Evolutionary conservation across 768 basidiomycete species (phyloP).

Genomic region (Suillus luteus): DNA sequence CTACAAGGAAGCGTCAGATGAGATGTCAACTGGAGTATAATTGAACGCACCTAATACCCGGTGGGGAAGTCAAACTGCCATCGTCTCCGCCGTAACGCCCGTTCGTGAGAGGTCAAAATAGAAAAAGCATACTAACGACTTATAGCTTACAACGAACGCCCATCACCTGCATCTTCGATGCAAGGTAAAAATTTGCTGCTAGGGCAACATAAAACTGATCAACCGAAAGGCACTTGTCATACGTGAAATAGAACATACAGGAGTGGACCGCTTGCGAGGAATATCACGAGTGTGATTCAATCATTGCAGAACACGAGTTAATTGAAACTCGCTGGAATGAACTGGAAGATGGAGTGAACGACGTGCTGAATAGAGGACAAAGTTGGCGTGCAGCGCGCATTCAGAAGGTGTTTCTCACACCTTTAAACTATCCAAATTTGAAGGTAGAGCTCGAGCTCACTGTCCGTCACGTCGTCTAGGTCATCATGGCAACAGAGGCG

Average conservation of each 20-base stretch:
- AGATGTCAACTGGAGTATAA: neutral
- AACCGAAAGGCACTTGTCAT: neutral
- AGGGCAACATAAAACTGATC: neutral
- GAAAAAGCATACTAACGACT: no score
- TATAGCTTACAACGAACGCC: neutral
- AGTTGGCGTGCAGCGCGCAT: neutral
- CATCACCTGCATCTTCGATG: neutral
- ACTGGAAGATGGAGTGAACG: no score
- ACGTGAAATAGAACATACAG: neutral
- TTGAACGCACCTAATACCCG: neutral
- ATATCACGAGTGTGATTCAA: neutral
- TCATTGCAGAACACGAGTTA: neutral
- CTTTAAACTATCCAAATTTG: no score
- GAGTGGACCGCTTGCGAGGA: no score
- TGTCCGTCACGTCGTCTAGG: neutral
- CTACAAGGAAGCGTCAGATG: neutral
- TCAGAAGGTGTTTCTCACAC: neutral
- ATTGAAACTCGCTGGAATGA: neutral
- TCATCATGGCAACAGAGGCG: slow-evolving; percentile 47
- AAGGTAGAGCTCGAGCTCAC: neutral
- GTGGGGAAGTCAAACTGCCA: neutral
- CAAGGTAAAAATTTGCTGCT: neutral
- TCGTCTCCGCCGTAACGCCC: neutral
- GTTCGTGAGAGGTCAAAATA: neutral
- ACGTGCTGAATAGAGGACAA: no score